phyloP scores from a whole-genome alignment of 2,329 filamentous ascomycete genomes.

The Colletotrichum sp. region DNA sequence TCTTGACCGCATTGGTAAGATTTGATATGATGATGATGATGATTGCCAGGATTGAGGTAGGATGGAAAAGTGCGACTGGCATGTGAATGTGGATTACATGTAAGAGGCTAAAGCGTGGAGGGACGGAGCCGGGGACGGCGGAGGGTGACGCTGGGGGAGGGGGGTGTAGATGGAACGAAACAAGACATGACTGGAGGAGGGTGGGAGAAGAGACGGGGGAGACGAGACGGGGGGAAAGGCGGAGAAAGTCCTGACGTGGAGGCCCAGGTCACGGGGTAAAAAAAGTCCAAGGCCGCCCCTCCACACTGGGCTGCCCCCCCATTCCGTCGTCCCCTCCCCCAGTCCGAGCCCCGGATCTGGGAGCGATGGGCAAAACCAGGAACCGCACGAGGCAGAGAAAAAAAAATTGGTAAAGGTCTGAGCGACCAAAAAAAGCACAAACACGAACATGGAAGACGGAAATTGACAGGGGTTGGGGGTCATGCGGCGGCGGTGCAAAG shows the following conservation, averaged over 20 bases:
- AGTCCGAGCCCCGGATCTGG: slow-evolving; percentile 12
- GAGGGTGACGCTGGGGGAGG: background rate
- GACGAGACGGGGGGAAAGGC: background rate
- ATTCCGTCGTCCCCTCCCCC: slow-evolving; percentile 7
- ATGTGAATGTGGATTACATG: slow-evolving; percentile 25
- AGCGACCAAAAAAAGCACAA: slow-evolving; percentile 6
- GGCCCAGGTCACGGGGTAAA: slow-evolving; percentile 15
- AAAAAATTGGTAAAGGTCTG: background rate
- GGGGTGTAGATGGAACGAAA: background rate
- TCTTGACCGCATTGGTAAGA: background rate
- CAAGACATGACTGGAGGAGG: background rate
- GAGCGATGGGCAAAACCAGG: background rate
- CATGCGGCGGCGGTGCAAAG: background rate
- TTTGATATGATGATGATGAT: background rate
- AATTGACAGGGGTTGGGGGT: background rate
- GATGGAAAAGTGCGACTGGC: slow-evolving; percentile 9
- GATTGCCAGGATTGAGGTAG: background rate
- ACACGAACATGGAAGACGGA: background rate
- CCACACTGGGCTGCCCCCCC: slow-evolving; percentile 9
- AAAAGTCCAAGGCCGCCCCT: slow-evolving; percentile 1
- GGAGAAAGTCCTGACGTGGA: slow-evolving; percentile 9
- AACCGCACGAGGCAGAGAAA: slow-evolving; percentile 21
- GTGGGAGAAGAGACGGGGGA: background rate
- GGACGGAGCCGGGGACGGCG: slow-evolving; percentile 17
- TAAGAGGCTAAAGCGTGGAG: slow-evolving; percentile 15